Evolutionary conservation across 2,329 filamentous ascomycete species (phyloP), one percentile per base, ranked within the genome.

Genomic region (Lachnum nothofagi): DNA sequence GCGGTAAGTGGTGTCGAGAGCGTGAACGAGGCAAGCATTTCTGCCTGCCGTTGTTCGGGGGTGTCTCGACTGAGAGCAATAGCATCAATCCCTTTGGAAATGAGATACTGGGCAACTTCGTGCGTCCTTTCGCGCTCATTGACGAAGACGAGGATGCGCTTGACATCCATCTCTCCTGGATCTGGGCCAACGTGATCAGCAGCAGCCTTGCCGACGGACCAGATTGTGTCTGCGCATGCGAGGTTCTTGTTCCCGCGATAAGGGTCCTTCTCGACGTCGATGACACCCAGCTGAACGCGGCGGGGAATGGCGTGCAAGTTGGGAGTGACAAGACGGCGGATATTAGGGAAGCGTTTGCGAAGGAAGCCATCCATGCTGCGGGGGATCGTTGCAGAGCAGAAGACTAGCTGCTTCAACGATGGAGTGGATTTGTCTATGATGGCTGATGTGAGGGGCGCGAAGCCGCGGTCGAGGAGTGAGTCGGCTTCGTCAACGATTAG

Each of bases 311-410:
- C 90, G 69, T 98, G 93, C 0, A 98, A 78, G 63, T 97, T 96
- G 0, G 93, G 93, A 0, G 93, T 98, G 1, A 91, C 91, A 54
- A 98, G 83, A 52, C 93, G 86, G 39, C 77, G 74, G 70, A 95
- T 89, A 59, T 87, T 77, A 0, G 93, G 91, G 67, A 91, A 96
- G 55, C 84, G 83, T 53, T 82, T 80, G 44, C 81, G 80, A n/a
- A 98, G 78, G 66, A 86, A 89, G 57, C 80, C 84, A 71, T 98
- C 93, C 16, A 98, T 79, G 59, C 87, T 88, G 56, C 85, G 82
- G 2, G 94, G 93, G 53, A 98, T 97, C 4, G 93, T 98, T 44
- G 93, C 93, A 3, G 91, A 97, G 73, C 93, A 98, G 56, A 97
- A 80, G 40, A 98, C 77, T 20, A 98, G 76, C 65, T 95, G 88